Conservation (phyloP, 78 protist genomes). For the Polysphondylium violaceum region DNA sequence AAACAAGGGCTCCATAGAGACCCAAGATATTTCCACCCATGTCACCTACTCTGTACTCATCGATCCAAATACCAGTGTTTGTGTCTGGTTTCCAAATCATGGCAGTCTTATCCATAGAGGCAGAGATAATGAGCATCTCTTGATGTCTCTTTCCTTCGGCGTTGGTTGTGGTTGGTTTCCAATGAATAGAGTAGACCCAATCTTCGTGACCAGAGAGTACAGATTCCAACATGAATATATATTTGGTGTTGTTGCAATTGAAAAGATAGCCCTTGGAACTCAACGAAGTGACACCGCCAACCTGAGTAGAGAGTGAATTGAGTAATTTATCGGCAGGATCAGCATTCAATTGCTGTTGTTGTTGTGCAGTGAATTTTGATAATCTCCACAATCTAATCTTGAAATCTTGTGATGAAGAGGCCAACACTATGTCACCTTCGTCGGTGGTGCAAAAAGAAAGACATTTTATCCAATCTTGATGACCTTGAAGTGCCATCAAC, state of each 20-base stretch:
- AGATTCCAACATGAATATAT: conserved; percentile 46
- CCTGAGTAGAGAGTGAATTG: conserved; percentile 5
- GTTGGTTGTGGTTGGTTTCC: conserved; percentile 46
- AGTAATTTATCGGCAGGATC: background rate
- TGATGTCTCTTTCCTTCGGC: conserved; percentile 11
- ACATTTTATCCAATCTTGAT: conserved; percentile 80
- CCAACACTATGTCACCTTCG: conserved; percentile 40
- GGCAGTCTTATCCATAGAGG: conserved; percentile 84
- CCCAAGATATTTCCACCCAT: conserved; percentile 86
- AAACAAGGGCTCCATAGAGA: conserved; percentile 55
- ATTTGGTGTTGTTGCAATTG: conserved; percentile 6
- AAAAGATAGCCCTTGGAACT: conserved; percentile 60
- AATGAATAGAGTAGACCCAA: conserved; percentile 72
- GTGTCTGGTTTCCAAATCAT: conserved; percentile 79
- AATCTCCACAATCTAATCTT: conserved; percentile 74
- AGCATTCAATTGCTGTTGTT: background rate
- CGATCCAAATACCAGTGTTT: conserved; percentile 79
- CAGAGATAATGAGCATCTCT: conserved; percentile 45
- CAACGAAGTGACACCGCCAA: conserved; percentile 34
- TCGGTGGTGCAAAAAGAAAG: conserved; percentile 28
- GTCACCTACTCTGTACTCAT: conserved; percentile 77
- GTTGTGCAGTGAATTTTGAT: background rate
- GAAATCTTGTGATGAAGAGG: conserved; percentile 77
- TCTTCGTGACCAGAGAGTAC: conserved; percentile 83
- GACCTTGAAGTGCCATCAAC: conserved; percentile 78